Evolutionary conservation across 306 rosid genomes (phyloP).

Genomic region (Castanopsis chinensis): DNA sequence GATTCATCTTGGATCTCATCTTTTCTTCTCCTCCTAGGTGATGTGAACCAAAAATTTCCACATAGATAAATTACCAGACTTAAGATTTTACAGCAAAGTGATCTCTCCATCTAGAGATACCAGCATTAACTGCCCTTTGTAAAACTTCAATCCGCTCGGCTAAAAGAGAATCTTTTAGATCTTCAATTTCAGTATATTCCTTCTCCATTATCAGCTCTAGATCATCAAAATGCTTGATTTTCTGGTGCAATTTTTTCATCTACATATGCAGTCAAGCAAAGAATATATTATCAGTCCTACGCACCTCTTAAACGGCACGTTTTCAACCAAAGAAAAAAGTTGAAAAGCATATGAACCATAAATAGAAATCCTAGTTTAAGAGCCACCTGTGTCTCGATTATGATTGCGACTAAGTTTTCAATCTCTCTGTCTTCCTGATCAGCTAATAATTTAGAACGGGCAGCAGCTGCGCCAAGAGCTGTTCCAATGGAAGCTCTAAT

Average conservation of each 20-base stretch:
- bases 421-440: slow-evolving; percentile 93
- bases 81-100: slow-evolving; percentile 58
- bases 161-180: slow-evolving; percentile 50
- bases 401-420: slow-evolving; percentile 68
- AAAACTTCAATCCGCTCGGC: slow-evolving; percentile 63
- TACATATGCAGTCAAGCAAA: slow-evolving; percentile 31
- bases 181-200: slow-evolving; percentile 64
- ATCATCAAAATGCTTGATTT: slow-evolving; percentile 72
- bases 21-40: not conserved
- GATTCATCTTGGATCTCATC: not conserved
- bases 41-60: not conserved
- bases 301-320: not conserved
- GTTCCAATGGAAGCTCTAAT: slow-evolving; percentile 82
- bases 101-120: slow-evolving; percentile 77
- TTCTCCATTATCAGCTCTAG: slow-evolving; percentile 73
- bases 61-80: not conserved
- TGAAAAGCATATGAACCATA: not conserved
- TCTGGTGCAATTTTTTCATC: slow-evolving; percentile 67
- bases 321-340: not conserved
- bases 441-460: slow-evolving; percentile 79
- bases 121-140: slow-evolving; percentile 48
- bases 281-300: slow-evolving; percentile 14
- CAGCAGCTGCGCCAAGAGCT: slow-evolving; percentile 94
- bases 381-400: slow-evolving; percentile 80
- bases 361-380: slow-evolving; percentile 1